phyloP scores from a whole-genome alignment of 2,329 filamentous ascomycete genomes.

The Lachnum nothofagi region DNA sequence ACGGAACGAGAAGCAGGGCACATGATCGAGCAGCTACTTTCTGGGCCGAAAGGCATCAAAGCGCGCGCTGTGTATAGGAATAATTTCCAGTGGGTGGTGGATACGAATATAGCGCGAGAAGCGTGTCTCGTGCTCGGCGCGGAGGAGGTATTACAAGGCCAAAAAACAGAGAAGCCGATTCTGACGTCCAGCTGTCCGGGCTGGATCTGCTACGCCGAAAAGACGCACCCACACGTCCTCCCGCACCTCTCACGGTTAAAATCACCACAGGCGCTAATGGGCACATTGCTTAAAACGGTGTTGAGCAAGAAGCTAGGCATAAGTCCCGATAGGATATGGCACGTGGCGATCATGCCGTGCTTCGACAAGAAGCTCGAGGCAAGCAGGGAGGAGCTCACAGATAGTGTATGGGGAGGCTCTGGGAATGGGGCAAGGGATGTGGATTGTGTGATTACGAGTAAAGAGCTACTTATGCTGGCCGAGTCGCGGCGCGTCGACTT shows the following conservation, averaged over 20 bases:
- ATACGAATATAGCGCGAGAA: slow-evolving; percentile 80
- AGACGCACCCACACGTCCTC: slow-evolving; percentile 90
- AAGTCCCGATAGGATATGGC: slow-evolving; percentile 78
- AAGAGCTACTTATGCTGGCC: slow-evolving; percentile 86
- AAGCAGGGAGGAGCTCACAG: slow-evolving; percentile 85
- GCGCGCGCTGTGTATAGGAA: slow-evolving; percentile 67
- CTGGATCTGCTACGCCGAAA: slow-evolving; percentile 98
- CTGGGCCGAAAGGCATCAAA: slow-evolving; percentile 63
- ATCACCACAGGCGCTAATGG: slow-evolving; percentile 87
- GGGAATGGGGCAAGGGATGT: slow-evolving; percentile 71
- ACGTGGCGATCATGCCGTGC: slow-evolving; percentile 94
- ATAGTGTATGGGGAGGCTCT: slow-evolving; percentile 62
- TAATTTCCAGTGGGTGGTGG: slow-evolving; percentile 81
- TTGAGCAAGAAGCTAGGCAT: slow-evolving; percentile 69
- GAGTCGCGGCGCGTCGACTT: slow-evolving; percentile 75
- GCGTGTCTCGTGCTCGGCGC: slow-evolving; percentile 75
- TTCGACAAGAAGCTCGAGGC: slow-evolving; percentile 99
- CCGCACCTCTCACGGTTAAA: slow-evolving; percentile 88
- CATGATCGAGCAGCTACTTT: slow-evolving; percentile 78
- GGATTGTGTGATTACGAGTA: slow-evolving; percentile 95
- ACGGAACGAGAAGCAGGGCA: slow-evolving; percentile 68
- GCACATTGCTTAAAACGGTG: slow-evolving; percentile 83
- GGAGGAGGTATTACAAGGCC: slow-evolving; percentile 56
- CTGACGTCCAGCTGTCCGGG: slow-evolving; percentile 90
- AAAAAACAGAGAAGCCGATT: slow-evolving; percentile 49